phyloP scores from a whole-genome alignment of 352 stramenopile species.

The Globisporangium paroecandrum region DNA sequence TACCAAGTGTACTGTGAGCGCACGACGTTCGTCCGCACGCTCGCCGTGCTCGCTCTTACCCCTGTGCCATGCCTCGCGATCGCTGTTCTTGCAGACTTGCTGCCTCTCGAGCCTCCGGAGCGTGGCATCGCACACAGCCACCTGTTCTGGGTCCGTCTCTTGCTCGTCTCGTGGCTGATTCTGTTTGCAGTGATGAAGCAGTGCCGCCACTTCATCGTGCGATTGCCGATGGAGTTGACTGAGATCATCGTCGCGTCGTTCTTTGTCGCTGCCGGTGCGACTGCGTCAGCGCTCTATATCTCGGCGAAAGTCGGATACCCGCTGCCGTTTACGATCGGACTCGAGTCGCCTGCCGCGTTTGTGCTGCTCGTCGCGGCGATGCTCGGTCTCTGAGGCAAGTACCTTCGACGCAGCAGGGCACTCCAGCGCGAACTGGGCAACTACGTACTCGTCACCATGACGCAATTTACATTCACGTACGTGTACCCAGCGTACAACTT shows the following conservation, averaged over 20 bases:
- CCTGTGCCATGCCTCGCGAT: slow-evolving; percentile 7
- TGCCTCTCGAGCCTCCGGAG: slow-evolving; percentile 3
- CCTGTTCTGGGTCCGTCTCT: slow-evolving; percentile 12
- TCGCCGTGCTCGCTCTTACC: slow-evolving; percentile 11
- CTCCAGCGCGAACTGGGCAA: background rate
- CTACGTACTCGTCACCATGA: background rate
- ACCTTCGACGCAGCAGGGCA: background rate
- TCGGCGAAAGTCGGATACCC: background rate
- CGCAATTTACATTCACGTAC: slow-evolving; percentile 8
- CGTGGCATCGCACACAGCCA: background rate
- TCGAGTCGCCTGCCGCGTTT: background rate
- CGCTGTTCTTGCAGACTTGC: slow-evolving; percentile 2
- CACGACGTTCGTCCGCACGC: background rate
- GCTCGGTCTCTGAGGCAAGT: slow-evolving; percentile 4
- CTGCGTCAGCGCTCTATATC: background rate
- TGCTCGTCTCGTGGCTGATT: slow-evolving; percentile 13
- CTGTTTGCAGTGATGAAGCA: slow-evolving; percentile 4
- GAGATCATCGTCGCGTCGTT: background rate
- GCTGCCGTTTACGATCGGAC: background rate
- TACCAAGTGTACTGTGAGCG: background rate
- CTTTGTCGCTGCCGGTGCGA: background rate
- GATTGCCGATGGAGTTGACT: background rate
- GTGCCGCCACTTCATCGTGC: slow-evolving; percentile 12
- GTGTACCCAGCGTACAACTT: slow-evolving; percentile 34
- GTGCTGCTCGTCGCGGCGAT: background rate